Evolutionary conservation across 495 filamentous ascomycete species (phyloP).

Genomic region (Trichoderma reesei): DNA sequence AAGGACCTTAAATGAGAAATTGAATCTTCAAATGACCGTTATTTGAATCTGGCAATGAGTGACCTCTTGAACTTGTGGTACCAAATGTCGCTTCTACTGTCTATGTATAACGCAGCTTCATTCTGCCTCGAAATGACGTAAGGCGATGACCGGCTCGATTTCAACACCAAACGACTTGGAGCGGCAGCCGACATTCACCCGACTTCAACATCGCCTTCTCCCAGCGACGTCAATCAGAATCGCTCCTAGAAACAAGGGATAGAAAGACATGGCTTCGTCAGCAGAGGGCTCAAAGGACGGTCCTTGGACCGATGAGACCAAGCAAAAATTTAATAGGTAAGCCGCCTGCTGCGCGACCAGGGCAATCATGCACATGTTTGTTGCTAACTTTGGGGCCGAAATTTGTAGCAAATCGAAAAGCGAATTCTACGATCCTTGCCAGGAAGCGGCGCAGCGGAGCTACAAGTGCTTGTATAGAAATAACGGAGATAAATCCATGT

Average conservation of each 20-base stretch:
- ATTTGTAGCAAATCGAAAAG: constrained; percentile 64
- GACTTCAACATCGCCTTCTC: background rate
- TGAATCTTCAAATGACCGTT: too few species aligned
- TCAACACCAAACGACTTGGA: background rate
- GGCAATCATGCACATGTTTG: too few species aligned
- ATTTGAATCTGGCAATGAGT: too few species aligned
- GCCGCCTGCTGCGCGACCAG: background rate
- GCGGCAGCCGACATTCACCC: background rate
- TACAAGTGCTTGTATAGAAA: constrained; percentile 83
- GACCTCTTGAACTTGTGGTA: too few species aligned
- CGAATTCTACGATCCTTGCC: constrained; percentile 88
- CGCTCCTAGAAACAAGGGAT: background rate
- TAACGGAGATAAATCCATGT: constrained; percentile 74
- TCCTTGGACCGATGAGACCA: constrained; percentile 34
- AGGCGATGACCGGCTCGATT: background rate
- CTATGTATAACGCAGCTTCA: too few species aligned
- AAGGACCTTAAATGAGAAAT: too few species aligned
- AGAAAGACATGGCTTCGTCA: background rate
- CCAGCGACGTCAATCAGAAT: background rate
- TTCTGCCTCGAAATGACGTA: background rate
- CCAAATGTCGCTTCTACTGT: too few species aligned
- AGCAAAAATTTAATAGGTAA: constrained; percentile 37
- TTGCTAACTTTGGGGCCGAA: too few species aligned
- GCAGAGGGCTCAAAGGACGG: constrained; percentile 3
- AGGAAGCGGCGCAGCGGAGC: constrained; percentile 81